Conservation (phyloP, 495 filamentous ascomycete species). For the Daldinia grandis region DNA sequence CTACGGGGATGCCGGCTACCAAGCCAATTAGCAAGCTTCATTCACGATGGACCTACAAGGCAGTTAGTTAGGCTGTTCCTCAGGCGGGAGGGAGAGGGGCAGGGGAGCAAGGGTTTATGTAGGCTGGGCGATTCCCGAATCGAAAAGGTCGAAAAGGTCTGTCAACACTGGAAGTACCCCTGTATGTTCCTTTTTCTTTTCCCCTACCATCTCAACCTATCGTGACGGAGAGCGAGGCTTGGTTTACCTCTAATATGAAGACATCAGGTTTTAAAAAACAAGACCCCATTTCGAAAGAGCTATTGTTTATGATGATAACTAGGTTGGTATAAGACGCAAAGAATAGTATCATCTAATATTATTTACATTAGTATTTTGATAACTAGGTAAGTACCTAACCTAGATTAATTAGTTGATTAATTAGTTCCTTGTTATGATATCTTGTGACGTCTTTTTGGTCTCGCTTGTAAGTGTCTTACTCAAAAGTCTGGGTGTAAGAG, state of each 20-base stretch:
- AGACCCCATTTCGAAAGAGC: too few species aligned
- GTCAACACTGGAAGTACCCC: not conserved
- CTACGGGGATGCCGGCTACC: conserved; percentile 8
- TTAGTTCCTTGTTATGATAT: too few species aligned
- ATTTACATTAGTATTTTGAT: too few species aligned
- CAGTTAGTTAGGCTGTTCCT: conserved; percentile 31
- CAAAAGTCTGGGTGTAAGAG: not conserved
- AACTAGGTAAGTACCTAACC: too few species aligned
- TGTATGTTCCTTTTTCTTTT: not conserved
- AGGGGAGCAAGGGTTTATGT: conserved; percentile 11
- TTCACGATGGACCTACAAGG: conserved; percentile 21
- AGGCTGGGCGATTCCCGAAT: conserved; percentile 13
- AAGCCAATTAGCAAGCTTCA: conserved; percentile 12
- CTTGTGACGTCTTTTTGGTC: too few species aligned
- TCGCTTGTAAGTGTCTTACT: too few species aligned
- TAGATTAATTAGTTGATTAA: too few species aligned
- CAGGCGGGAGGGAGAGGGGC: conserved; percentile 15
- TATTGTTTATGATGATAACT: too few species aligned
- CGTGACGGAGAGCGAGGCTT: not conserved
- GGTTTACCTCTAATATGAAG: too few species aligned
- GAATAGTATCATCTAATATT: too few species aligned
- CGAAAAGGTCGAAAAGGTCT: not conserved
- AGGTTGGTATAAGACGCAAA: too few species aligned
- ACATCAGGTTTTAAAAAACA: too few species aligned
- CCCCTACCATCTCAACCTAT: not conserved